phyloP scores from a whole-genome alignment of 2,329 filamentous ascomycete species.

The Stagonosporopsis cucurbitacearum region DNA sequence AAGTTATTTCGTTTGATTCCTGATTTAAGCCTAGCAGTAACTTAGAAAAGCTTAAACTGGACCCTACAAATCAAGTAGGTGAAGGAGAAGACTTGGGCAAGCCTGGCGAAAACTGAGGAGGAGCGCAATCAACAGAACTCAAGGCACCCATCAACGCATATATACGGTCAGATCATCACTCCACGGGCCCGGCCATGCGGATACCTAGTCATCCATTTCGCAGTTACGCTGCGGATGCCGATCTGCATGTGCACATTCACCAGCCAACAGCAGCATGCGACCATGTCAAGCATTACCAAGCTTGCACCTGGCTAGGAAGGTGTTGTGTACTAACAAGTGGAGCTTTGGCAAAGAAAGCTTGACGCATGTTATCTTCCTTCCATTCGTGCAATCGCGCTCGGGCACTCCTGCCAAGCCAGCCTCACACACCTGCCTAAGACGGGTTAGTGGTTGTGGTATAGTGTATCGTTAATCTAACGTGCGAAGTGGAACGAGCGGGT shows the following conservation, averaged over 20 bases:
- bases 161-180: slow-evolving; percentile 1
- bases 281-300: slow-evolving; percentile 14
- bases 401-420: slow-evolving; percentile 8
- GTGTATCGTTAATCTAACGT: slow-evolving; percentile 6
- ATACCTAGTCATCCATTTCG: background rate
- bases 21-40: background rate
- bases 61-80: background rate
- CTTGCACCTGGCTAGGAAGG: slow-evolving; percentile 7
- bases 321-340: slow-evolving; percentile 8
- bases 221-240: background rate
- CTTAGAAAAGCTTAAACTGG: background rate
- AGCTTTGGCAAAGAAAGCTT: slow-evolving; percentile 17
- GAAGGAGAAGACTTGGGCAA: background rate
- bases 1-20: background rate
- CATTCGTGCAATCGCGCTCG: slow-evolving; percentile 13
- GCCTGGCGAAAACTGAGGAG: background rate
- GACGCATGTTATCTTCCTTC: slow-evolving; percentile 15
- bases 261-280: slow-evolving; percentile 2
- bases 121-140: slow-evolving; percentile 1
- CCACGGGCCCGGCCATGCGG: background rate
- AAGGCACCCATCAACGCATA: slow-evolving; percentile 3
- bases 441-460: background rate
- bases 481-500: background rate
- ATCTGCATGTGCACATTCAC: slow-evolving; percentile 5
- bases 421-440: background rate